Evolutionary conservation across 129 eudicot genomes (phyloP).

Genomic region (Lactuca saligna): DNA sequence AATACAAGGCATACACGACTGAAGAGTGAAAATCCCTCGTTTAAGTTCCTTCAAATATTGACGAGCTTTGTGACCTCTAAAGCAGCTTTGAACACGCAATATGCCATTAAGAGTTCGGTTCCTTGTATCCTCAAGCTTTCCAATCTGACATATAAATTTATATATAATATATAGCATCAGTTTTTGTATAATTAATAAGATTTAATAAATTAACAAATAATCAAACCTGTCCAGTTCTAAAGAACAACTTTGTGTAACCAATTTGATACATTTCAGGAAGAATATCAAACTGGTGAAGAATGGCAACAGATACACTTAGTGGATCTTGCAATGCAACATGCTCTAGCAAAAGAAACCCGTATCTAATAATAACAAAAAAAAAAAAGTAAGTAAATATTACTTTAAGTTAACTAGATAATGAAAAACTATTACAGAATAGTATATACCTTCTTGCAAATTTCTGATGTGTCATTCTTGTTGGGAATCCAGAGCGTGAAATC

Average conservation of each 20-base stretch:
- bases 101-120: conserved; percentile 94
- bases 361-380: conserved; percentile 47
- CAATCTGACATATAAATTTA: conserved; percentile 52
- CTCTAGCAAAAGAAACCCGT: conserved; percentile 85
- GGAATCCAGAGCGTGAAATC: conserved; percentile 92
- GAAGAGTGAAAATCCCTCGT: conserved; percentile 65
- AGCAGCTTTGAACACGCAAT: conserved; percentile 94
- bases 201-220: neutral
- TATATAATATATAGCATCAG: too few relatives aligned
- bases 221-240: conserved; percentile 93
- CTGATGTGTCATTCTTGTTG: conserved; percentile 92
- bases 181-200: neutral
- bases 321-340: conserved; percentile 84
- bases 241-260: conserved; percentile 90
- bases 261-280: conserved; percentile 96
- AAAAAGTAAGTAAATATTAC: neutral
- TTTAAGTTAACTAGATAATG: neutral
- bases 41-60: conserved; percentile 47
- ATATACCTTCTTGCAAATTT: conserved; percentile 85
- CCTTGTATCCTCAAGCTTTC: conserved; percentile 95
- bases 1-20: conserved; percentile 57
- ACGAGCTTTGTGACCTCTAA: conserved; percentile 94
- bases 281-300: conserved; percentile 88
- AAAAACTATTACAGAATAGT: neutral
- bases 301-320: conserved; percentile 80